Evolutionary conservation across 2,329 filamentous ascomycete species (phyloP), one percentile per base, ranked within the genome.

Genomic region (Ceratocystiopsis brevicomis): DNA sequence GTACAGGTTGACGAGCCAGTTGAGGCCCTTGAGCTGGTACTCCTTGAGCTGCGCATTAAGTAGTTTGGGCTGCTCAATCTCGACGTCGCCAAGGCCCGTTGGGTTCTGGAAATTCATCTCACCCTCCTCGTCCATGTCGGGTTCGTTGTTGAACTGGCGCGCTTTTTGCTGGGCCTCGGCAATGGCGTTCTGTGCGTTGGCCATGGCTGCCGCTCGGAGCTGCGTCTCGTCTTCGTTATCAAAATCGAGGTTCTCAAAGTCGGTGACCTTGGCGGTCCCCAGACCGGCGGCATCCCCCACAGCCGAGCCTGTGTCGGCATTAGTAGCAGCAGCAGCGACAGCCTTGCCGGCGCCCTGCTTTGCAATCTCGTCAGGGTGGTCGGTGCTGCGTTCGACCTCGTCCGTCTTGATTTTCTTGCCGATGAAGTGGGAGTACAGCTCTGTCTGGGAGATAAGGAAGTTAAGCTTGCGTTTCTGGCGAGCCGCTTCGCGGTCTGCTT

Each of bases 81-180:
- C 83, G 51, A 94, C 85, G 53, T 90, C 87, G 53, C 88, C 88
- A 53, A 98, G 71, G 55, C 88, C 90, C 4, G 87, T 90, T 0
- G 90, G 90, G 58, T 98, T 96, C 64, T 98, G 90, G 68, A 98
- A 98, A 64, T 98, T 98, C 81, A 98, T 84, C 63, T 98, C 90
- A 53, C 87, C 88, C 54, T 95, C 87, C 46, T 95, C 86, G 51
- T 90, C 81, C 55, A 77, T 73, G 40, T 75, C 67, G 42, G 76
- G 66, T 11, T 69, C 68, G 47, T 85, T 78, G 63, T 96, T 93
- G 69, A 98, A 98, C 11, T 83, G 83, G 42, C 86, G 78, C 1
- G 90, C 90, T 59, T 90, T 87, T 58, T 86, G 78, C 59, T 95
- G 85, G 1, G 90, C 90, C 59, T 95, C 83, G 52, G 93, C 81